A percentile compares a stretch with the other conserved stretches of the same genome.
Evolutionary conservation across 305 asterid genomes (phyloP).

Genomic region (Fraxinus nigra): DNA sequence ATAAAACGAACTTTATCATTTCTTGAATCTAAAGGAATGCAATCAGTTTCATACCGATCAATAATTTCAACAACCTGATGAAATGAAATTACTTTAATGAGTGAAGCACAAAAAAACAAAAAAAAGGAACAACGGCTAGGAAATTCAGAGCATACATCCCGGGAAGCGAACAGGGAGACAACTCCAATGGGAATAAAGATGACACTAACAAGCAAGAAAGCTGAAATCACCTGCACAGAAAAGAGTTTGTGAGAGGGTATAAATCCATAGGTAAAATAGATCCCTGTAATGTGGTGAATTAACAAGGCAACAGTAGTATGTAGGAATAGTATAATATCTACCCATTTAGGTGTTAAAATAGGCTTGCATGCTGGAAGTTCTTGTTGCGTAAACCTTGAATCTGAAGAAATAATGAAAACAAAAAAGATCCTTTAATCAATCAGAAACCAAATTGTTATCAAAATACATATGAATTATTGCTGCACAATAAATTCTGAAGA

Average conservation of each 20-base stretch:
- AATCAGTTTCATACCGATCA: constrained; percentile 67
- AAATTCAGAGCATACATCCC: constrained; percentile 40
- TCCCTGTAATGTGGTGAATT: neutral
- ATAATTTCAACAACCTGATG: constrained; percentile 72
- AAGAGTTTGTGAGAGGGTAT: neutral
- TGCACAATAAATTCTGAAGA: neutral
- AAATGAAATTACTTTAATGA: neutral
- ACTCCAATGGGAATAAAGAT: constrained; percentile 77
- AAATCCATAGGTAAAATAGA: neutral
- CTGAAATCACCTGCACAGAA: constrained; percentile 61
- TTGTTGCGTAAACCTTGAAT: constrained; percentile 55
- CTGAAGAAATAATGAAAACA: constrained; percentile 19
- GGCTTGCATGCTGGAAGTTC: constrained; percentile 60
- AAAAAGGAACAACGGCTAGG: neutral
- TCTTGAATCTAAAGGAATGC: constrained; percentile 48
- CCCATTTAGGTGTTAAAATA: constrained; percentile 55
- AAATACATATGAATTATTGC: neutral
- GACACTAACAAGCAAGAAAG: constrained; percentile 57
- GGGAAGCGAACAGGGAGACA: constrained; percentile 72
- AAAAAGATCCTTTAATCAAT: neutral
- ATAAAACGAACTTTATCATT: constrained; percentile 54
- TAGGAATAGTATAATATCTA: neutral
- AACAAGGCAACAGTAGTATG: neutral
- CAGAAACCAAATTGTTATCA: neutral
- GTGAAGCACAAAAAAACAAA: neutral